Evolutionary conservation across 2,329 filamentous ascomycete species (phyloP), one percentile per base, ranked within the genome.

Genomic region (Diaporthe nobilis): DNA sequence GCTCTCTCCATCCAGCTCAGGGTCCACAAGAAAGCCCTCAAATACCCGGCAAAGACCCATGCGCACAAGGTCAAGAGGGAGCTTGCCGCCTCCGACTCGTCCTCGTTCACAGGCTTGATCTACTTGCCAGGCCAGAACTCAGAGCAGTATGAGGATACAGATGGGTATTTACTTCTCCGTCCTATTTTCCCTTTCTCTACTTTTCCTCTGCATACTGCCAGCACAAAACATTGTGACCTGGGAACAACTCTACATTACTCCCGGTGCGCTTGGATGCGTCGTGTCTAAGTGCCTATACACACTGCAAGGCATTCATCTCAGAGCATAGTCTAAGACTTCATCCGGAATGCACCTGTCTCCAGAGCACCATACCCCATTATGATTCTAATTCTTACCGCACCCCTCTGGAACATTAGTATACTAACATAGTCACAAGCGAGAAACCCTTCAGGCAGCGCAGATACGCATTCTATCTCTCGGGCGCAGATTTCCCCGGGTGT

Each of bases 381-480:
- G 10, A 15, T 7, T 49, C 42, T 34, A 1, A 7, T 6, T 15
- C 9, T 8, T 5, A 67, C 49, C 47, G 15, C 47, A 31, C 47
- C 9, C 34, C 9, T 25, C n/a, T 20, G 34, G 9, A 9, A 3
- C 34, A 25, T 17, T 12, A 42, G 15, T 28, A 13, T 28, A 8
- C 49, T 70, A 28, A 70, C 65, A 28, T 31, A 42, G 34, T 28
- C 22, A 12, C 15, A 22, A 70, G 89, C 83, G 87, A 87, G 0
- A 88, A 87, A 31, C 82, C 84, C 55, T 91, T 92, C 78, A 87
- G 90, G 60, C 90, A 92, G 80, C 86, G 89, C 55, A 86, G 90
- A 83, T 91, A 92, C 85, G 92, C 92, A 82, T 92, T 88, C 81
- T 92, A 92, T 81, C 80, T 92, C 73, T 85, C 86, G 39, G 90